Base-by-base conservation (phyloP, 169 alveolate species). In the Plasmodium gallinaceum region DNA sequence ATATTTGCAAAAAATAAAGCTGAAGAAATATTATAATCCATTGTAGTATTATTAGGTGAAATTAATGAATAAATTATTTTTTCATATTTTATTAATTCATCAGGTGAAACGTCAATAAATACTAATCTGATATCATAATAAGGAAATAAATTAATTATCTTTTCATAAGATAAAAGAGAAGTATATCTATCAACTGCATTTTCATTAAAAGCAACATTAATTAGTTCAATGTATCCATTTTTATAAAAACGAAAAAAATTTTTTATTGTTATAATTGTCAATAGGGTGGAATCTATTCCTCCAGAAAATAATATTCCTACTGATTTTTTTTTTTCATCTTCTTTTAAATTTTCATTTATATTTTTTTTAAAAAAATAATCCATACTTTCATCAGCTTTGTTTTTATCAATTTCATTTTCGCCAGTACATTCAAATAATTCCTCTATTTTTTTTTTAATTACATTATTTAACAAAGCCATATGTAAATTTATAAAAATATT, bases 11-110 rank as follows among this genome's bases (percentile, higher is more conserved):
- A 93, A 83, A 92, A 89, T 32, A 93, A 62, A 18, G 96, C 94
- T 7, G 96, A 90, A 10, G 94, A 88, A 8, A 93, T 93, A 74
- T 93, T 93, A 58, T 86, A 74, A 73, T 93, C 96, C 96, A 93
- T 93, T 57, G 78, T 93, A 7, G 94, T 92, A 68, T 61, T 80
- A 60, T 92, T 93, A 8, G 96, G 96, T 16, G 92, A 58, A 1
- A 88, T 87, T 1, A 58, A 14, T 0, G 74, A 74, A 66, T 62
- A 89, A 16, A 93, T 80, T 43, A 87, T 43, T 8, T 60, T 61
- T 74, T 93, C 96, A 51, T 83, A 58, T 61, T 88, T 61, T 60
- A 74, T 42, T 72, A 92, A 74, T 10, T 91, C 95, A 7, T 87
- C 87, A 7, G 91, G 37, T 7, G 86, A 51, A 37, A 93, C 95